Evolutionary conservation across 768 basidiomycete species (phyloP).

Genomic region (Tulasnella sp.): DNA sequence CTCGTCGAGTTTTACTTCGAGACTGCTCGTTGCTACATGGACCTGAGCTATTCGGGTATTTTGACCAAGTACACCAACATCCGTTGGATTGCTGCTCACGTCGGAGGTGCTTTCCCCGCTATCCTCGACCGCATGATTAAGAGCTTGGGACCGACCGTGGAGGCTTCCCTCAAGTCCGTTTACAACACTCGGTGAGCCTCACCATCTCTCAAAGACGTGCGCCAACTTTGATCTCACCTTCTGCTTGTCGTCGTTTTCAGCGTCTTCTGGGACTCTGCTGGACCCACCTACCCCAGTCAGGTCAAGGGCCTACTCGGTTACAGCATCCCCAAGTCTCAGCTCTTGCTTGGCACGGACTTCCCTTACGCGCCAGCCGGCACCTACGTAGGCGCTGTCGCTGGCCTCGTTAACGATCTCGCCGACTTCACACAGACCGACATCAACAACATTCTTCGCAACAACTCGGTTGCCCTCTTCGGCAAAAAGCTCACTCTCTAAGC

Average conservation of each 20-base stretch:
- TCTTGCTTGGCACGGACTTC: constrained; percentile 31
- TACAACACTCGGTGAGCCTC: constrained; percentile 25
- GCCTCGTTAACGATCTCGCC: constrained; percentile 12
- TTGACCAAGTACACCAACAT: constrained; percentile 31
- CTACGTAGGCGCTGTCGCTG: constrained; percentile 7
- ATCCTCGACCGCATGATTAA: constrained; percentile 34
- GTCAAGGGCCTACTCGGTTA: constrained; percentile 30
- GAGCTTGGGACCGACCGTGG: neutral
- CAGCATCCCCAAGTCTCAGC: constrained; percentile 29
- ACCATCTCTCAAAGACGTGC: neutral
- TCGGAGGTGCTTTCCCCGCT: constrained; percentile 27
- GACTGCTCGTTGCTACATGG: constrained; percentile 31
- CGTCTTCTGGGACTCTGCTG: constrained; percentile 31
- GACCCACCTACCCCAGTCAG: constrained; percentile 30
- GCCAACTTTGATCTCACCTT: neutral
- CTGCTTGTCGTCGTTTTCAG: neutral
- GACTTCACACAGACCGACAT: constrained; percentile 13
- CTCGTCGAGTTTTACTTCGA: constrained; percentile 33
- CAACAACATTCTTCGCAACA: constrained; percentile 13
- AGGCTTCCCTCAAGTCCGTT: constrained; percentile 4
- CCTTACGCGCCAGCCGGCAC: constrained; percentile 23
- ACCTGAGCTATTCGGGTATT: constrained; percentile 5
- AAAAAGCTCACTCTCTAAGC: constrained; percentile 15
- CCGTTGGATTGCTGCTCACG: constrained; percentile 22
- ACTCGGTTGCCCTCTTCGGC: constrained; percentile 22